Conservation (phyloP, 192 early-diverging fungal genomes). For the Powellomyces hirtus region DNA sequence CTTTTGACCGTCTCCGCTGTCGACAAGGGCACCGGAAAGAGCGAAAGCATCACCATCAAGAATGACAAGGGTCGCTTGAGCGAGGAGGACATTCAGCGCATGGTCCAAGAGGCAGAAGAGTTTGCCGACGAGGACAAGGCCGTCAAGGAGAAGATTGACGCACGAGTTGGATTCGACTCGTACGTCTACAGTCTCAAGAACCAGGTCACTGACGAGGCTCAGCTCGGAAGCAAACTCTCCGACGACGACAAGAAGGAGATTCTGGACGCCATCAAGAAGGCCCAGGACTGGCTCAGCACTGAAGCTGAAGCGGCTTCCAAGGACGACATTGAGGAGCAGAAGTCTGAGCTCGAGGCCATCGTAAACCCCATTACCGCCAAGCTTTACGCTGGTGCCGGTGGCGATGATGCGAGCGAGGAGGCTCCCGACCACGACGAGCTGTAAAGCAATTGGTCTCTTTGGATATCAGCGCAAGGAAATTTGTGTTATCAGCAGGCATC, state of each 20-base stretch:
- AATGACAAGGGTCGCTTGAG: constrained; percentile 96
- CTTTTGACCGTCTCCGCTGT: constrained; percentile 88
- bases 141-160: constrained; percentile 81
- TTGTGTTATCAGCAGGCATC: too few species aligned
- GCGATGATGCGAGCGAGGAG: constrained; percentile 43
- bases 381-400: constrained; percentile 70
- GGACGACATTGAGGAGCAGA: constrained; percentile 97
- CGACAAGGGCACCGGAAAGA: constrained; percentile 97
- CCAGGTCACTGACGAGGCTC: constrained; percentile 81
- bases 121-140: constrained; percentile 87
- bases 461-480: too few species aligned
- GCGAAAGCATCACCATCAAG: constrained; percentile 93
- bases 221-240: constrained; percentile 79
- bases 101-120: constrained; percentile 93
- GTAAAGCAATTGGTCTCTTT: too few species aligned
- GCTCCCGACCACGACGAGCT: constrained; percentile 71
- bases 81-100: constrained; percentile 95
- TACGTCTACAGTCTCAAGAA: constrained; percentile 88
- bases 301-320: constrained; percentile 79
- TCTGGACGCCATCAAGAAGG: constrained; percentile 77
- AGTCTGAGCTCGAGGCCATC: constrained; percentile 87
- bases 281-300: constrained; percentile 72
- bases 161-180: constrained; percentile 88
- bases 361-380: constrained; percentile 95
- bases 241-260: constrained; percentile 90